Evolutionary conservation across 441 rosid genomes (phyloP), one percentile per base, ranked within the genome.

Genomic region (Gossypium aridum): DNA sequence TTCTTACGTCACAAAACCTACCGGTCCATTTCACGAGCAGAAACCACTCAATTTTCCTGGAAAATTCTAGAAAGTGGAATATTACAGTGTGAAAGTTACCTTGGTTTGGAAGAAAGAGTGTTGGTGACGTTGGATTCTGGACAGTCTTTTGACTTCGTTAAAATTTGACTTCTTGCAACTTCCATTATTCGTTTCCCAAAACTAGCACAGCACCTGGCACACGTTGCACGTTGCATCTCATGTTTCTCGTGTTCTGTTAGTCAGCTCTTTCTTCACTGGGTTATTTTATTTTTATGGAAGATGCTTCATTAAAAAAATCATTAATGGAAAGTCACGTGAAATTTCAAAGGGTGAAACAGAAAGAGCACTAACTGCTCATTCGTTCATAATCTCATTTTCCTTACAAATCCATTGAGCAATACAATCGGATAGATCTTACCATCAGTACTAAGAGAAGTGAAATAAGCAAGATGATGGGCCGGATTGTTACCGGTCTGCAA

Each of bases 111-210:
- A 13, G 17, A 13, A 51, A 51, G 16, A 14, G 37, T 13, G 64
- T 13, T 13, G 64, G 23, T 64, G 49, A 43, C 49, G 68, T 17
- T 43, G 70, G 70, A 39, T 39, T 65, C 31, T 23, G 16, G 55
- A 65, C 53, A 65, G 54, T 28, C 54, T 64, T 20, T 57, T 9
- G 62, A 57, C 26, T 22, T 57, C 25, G 64, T 60, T 60, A 60
- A 22, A 56, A 17, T 17, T 54, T 57, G 62, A 57, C 28, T 55
- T 57, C 14, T 57, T 57, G 22, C 26, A 57, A 20, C 14, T 57
- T 57, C 26, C 34, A 47, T 23, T 67, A 14, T 49, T 67, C 39
- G 71, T 49, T 49, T 67, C 59, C n/a, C 71, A 67, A 47, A 47
- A 17, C 23, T 53, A 55, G 12, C 26, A 55, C 57, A 54, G 57